Conservation (phyloP, 139 green algal genomes). For the Chlamydomonas incerta region DNA sequence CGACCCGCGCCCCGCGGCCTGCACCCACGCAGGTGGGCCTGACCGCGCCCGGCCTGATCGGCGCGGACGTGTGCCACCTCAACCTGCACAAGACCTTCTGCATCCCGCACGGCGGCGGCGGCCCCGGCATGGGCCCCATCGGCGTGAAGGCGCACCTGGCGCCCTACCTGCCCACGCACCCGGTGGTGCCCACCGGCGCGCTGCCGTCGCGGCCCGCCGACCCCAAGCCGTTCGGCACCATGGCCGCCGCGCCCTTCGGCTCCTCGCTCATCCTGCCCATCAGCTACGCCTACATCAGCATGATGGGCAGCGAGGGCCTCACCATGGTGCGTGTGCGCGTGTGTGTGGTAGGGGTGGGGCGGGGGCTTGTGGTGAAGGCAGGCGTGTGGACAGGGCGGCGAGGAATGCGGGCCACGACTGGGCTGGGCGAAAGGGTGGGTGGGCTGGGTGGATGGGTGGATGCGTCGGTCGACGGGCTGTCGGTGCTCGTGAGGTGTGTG, state of each 20-base stretch:
- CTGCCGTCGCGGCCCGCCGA: constrained; percentile 53
- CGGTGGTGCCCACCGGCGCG: constrained; percentile 89
- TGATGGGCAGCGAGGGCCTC: constrained; percentile 96
- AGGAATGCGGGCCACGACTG: too few relatives aligned
- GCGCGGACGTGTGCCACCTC: constrained; percentile 99
- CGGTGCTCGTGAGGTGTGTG: too few relatives aligned
- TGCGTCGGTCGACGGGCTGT: too few relatives aligned
- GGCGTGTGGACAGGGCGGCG: too few relatives aligned
- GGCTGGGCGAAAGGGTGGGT: too few relatives aligned
- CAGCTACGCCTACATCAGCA: constrained; percentile 97
- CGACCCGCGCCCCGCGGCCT: not conserved
- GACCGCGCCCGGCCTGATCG: constrained; percentile 96
- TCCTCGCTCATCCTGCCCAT: constrained; percentile 99
- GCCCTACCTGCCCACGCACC: constrained; percentile 97
- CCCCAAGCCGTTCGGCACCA: constrained; percentile 86
- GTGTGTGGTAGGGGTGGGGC: too few relatives aligned
- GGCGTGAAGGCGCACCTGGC: constrained; percentile 97
- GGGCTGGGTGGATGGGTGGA: too few relatives aligned
- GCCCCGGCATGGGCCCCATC: constrained; percentile 92
- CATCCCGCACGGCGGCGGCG: constrained; percentile 93
- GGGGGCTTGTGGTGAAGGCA: too few relatives aligned
- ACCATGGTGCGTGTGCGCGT: constrained; percentile 79
- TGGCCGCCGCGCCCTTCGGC: constrained; percentile 95
- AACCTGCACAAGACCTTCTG: constrained; percentile 99
- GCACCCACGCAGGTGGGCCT: constrained; percentile 88